Conservation (phyloP, 495 filamentous ascomycete species). For the Hyphodiscus hymeniophilus region DNA sequence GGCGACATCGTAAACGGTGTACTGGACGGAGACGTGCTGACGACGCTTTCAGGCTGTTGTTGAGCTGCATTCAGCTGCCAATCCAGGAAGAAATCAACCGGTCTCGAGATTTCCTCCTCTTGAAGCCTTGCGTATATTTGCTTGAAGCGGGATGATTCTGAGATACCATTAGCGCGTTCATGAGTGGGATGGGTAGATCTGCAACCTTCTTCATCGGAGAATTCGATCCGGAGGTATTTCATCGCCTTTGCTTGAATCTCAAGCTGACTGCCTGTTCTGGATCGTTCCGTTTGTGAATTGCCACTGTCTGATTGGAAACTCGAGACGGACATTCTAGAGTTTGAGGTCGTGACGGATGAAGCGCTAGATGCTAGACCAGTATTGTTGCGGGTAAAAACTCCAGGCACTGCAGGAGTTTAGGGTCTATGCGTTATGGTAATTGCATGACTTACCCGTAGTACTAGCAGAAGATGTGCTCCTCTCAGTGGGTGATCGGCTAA, state of each 20-base stretch:
- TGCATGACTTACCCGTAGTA: not conserved
- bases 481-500: constrained; percentile 6
- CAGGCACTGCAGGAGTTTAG: not conserved
- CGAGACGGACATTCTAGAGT: not conserved
- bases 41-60: not conserved
- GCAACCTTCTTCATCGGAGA: constrained; percentile 3
- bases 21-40: not conserved
- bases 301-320: not conserved
- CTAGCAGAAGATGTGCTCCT: not conserved
- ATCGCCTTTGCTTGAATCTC: constrained; percentile 1
- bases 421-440: not conserved
- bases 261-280: not conserved
- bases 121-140: not conserved
- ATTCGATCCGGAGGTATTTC: constrained; percentile 4
- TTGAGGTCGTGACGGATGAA: not conserved
- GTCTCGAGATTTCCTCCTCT: not conserved
- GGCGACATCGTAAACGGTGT: not conserved
- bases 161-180: not conserved
- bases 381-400: not conserved
- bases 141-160: constrained; percentile 1
- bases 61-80: not conserved
- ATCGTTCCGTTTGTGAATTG: not conserved
- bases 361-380: not conserved
- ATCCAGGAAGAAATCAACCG: not conserved
- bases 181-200: not conserved